Evolutionary conservation across 2,329 filamentous ascomycete genomes (phyloP), one percentile per base, ranked within the genome.

Genomic region (Hypomyces perniciosus): DNA sequence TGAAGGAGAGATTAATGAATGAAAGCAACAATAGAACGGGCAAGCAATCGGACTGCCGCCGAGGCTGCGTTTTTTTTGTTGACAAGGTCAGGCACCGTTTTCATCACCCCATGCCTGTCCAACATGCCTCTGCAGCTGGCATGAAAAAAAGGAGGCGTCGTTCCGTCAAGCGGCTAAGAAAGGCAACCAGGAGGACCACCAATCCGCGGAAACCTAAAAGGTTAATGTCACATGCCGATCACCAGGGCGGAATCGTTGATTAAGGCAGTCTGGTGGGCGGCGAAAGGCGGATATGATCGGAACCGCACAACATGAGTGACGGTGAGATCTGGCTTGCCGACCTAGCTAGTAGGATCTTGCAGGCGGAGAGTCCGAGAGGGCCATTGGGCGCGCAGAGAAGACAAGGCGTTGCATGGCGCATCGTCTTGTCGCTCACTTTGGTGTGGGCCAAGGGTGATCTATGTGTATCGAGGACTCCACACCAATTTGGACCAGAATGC

Each of bases 251-350:
- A 35, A 41, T 39, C 9, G 29, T 45, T 8, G 30, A 35, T 45
- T 45, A 44, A 41, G 31, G 45, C 40, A 40, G 29, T 41, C 43
- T 39, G 31, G 20, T 39, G 9, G 30, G 44, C 49, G 49, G 50
- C 50, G 50, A 52, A 48, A 35, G 30, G 29, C 50, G 50, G 50
- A 39, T 52, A 52, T 48, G 50, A 52, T 52, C 50, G 50, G 50
- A 38, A 38, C 46, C 33, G 27, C 35, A 40, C 20, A 20, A 20
- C 20, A 20, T 20, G 20, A 20, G 20, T 37, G 33, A 12, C 33
- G 33, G 33, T 35, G 33, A 35, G 20, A 20, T 20, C 20, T 20
- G 20, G 20, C 20, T 20, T 20, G 20, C 20, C 3, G 20, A 20
- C 20, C 20, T 20, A 20, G 20, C 20, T 20, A 20, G 20, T 20